A percentile compares a stretch with the other conserved stretches of the same genome.
phyloP scores from a whole-genome alignment of 768 basidiomycete genomes.

The Dendrothele bispora region DNA sequence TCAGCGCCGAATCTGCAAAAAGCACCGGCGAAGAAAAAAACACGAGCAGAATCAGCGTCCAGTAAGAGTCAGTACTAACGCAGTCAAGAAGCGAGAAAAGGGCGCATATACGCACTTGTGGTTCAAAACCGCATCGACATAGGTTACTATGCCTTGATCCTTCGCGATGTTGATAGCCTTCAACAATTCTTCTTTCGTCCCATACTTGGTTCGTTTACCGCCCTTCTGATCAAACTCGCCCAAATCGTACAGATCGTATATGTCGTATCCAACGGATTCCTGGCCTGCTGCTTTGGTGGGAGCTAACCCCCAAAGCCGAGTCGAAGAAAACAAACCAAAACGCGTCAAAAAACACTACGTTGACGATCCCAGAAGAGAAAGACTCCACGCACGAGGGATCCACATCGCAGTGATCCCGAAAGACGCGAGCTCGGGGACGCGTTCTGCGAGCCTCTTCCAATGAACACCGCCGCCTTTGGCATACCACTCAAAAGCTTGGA shows the following conservation, averaged over 20 bases:
- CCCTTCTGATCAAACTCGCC: constrained; percentile 64
- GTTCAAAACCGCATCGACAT: constrained; percentile 71
- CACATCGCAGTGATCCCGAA: constrained; percentile 23
- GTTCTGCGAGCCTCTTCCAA: constrained; percentile 18
- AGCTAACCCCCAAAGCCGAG: constrained; percentile 6
- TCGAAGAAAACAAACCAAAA: background rate
- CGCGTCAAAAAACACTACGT: background rate
- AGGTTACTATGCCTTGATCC: constrained; percentile 50
- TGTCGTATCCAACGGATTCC: constrained; percentile 22
- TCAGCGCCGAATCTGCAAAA: constrained; percentile 59
- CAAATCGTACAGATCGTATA: constrained; percentile 51
- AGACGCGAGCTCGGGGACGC: constrained; percentile 15
- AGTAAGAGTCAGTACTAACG: background rate
- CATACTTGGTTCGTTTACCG: constrained; percentile 58
- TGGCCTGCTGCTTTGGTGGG: constrained; percentile 24
- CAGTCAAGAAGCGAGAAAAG: background rate
- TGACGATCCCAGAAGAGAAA: background rate
- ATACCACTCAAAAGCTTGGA: constrained; percentile 26
- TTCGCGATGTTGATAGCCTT: constrained; percentile 49
- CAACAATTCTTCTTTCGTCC: constrained; percentile 64
- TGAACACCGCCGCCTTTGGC: constrained; percentile 19
- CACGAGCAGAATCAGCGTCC: background rate
- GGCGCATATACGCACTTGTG: constrained; percentile 29
- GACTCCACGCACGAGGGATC: constrained; percentile 22
- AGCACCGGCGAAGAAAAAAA: constrained; percentile 8